A percentile compares a stretch with the other conserved stretches of the same genome.
Conservation (phyloP, 2,329 filamentous ascomycete species). For the Paraphoma chrysanthemicola region DNA sequence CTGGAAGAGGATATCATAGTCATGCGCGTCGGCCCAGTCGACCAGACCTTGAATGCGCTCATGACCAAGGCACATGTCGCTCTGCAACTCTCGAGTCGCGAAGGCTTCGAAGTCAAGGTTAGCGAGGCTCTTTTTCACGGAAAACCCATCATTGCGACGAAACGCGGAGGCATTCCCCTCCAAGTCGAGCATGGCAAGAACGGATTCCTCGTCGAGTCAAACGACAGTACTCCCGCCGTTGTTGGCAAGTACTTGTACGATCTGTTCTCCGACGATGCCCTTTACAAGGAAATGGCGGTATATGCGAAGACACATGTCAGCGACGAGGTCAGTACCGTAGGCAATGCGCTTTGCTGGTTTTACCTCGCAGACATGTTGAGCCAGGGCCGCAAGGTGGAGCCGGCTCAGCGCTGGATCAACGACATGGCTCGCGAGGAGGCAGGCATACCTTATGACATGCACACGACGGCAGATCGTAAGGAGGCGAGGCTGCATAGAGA, state of each 20-base stretch:
- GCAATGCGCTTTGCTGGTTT: constrained; percentile 78
- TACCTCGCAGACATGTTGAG: constrained; percentile 75
- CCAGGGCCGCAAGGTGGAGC: constrained; percentile 64
- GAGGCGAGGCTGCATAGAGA: too few species aligned
- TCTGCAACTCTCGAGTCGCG: constrained; percentile 79
- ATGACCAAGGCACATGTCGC: constrained; percentile 75
- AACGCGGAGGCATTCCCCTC: constrained; percentile 79
- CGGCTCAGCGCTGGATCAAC: constrained; percentile 73
- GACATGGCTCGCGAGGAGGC: constrained; percentile 75
- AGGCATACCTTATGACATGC: constrained; percentile 59
- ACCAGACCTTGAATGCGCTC: constrained; percentile 80
- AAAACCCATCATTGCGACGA: constrained; percentile 76
- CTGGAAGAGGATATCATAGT: constrained; percentile 68
- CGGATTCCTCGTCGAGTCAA: constrained; percentile 75
- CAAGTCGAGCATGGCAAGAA: constrained; percentile 76
- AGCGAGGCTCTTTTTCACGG: constrained; percentile 83
- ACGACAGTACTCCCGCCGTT: constrained; percentile 72
- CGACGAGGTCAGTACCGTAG: constrained; percentile 82
- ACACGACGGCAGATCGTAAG: too few species aligned
- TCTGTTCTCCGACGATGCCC: constrained; percentile 69
- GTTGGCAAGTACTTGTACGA: constrained; percentile 68
- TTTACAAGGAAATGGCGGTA: constrained; percentile 71
- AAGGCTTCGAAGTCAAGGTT: constrained; percentile 88
- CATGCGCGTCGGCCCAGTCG: constrained; percentile 78
- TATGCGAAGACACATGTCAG: constrained; percentile 73